Base-by-base conservation (phyloP, 108 stramenopile species). In the Mediolabrus comicus region DNA sequence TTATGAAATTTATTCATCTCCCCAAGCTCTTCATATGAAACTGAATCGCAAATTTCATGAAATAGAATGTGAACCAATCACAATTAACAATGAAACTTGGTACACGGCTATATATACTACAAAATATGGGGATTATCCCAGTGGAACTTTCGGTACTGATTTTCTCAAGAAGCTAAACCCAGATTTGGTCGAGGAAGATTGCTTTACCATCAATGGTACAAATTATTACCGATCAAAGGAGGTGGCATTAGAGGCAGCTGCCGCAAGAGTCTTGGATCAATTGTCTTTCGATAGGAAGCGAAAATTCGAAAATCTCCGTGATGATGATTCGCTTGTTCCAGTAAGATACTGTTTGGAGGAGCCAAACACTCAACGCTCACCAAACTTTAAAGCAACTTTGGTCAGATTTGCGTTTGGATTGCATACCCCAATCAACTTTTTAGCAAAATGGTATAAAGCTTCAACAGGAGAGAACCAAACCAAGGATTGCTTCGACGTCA, bases 1-100 rank as follows among this genome's bases (percentile, higher is more conserved):
- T 8, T n/a, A n/a, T n/a, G 46, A 49, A 14, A 22, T 0, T 1
- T 49, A 49, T n/a, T 49, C 22, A 17, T 49, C 22, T 24, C 46
- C 46, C 8, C 6, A 22, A 22, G 11, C 36, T 10, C 9, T 38
- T 13, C 36, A 38, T 0, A 38, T 13, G 10, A 10, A 38, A 10
- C 11, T 10, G 5, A 6, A 38, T 2, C 1, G 36, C 2, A 3
- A 10, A 38, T n/a, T n/a, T n/a, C n/a, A 38, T 2, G 8, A 38
- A 10, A 38, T 16, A 24, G 2, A 49, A 24, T 49, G 22, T 24
- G 22, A 49, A 0, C 4, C 46, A 22, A 0, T 49, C 5, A 36
- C 53, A 10, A 19, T 19, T 10, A 33, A 36, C 14, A 26, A 54
- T 14, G 51, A 24, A 7, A 36, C 29, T 24, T 77, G 75, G 75